Evolutionary conservation across 176 grass and related monocot species (phyloP).

Genomic region (Avena eriantha): DNA sequence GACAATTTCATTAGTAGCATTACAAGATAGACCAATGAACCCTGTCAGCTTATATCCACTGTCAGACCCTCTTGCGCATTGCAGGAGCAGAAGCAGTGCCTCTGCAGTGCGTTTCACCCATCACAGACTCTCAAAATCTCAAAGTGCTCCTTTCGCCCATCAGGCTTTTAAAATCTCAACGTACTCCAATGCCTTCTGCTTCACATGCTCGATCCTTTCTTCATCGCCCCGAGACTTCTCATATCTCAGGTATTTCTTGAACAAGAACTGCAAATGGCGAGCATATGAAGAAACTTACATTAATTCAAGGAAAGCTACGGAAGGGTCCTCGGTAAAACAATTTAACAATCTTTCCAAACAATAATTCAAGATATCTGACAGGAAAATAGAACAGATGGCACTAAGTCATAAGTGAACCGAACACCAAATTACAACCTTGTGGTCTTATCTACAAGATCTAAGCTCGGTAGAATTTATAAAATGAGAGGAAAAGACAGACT

Average conservation of each 20-base stretch:
- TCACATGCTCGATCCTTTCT: slow-evolving; percentile 70
- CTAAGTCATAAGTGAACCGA: background rate
- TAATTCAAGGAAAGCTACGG: background rate
- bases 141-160: slow-evolving; percentile 50
- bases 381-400: background rate
- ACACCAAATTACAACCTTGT: background rate
- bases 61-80: background rate
- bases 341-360: background rate
- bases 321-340: background rate
- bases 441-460: background rate
- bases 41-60: background rate
- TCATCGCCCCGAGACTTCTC: slow-evolving; percentile 62
- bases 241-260: slow-evolving; percentile 89
- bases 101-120: background rate
- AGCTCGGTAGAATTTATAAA: background rate
- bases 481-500: background rate
- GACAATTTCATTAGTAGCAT: background rate
- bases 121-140: slow-evolving; percentile 60
- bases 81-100: background rate
- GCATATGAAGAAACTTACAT: background rate
- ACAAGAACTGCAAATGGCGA: slow-evolving; percentile 71
- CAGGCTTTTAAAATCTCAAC: slow-evolving; percentile 66
- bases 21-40: background rate
- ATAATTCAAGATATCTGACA: background rate
- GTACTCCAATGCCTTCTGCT: slow-evolving; percentile 80